Conservation (phyloP, 768 basidiomycete species). For the Suillus brevipes region DNA sequence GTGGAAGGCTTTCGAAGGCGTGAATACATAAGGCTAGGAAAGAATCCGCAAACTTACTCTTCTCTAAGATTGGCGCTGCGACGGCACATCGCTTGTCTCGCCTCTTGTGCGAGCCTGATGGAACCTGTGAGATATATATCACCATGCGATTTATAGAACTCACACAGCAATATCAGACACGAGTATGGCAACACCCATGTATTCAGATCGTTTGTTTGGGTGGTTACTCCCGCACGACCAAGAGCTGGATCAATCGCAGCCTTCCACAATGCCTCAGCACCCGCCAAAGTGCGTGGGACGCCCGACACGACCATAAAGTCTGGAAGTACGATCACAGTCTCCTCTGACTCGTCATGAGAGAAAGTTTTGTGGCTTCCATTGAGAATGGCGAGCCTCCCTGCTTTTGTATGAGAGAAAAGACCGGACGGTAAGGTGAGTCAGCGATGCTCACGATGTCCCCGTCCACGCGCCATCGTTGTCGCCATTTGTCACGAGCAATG, state of each 20-base stretch:
- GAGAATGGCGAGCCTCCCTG: constrained; percentile 64
- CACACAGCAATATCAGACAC: constrained; percentile 87
- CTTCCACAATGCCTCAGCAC: constrained; percentile 71
- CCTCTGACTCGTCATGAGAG: constrained; percentile 52
- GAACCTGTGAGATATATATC: neutral
- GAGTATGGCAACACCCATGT: constrained; percentile 88
- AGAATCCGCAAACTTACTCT: constrained; percentile 44
- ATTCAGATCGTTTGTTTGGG: constrained; percentile 50
- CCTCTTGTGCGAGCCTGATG: constrained; percentile 85
- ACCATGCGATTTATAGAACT: constrained; percentile 28
- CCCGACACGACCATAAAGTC: constrained; percentile 86
- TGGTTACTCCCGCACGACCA: constrained; percentile 45
- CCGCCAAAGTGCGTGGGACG: constrained; percentile 60
- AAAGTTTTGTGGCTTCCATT: constrained; percentile 83
- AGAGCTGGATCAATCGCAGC: constrained; percentile 60
- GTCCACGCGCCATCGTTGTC: constrained; percentile 37
- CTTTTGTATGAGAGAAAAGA: constrained; percentile 57
- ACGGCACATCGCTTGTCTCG: constrained; percentile 92
- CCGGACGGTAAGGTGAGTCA: constrained; percentile 55
- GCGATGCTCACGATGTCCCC: constrained; percentile 57
- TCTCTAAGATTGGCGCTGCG: constrained; percentile 80
- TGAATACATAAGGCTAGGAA: constrained; percentile 3
- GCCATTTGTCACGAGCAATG: constrained; percentile 49
- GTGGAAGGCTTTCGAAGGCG: constrained; percentile 51
- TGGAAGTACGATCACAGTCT: constrained; percentile 87